Percentiles rank a stretch among this genome's conserved stretches.
These are phyloP conservation scores for Cyberlindnera saturnus DNA, from an alignment of 805 yeast species.

Conservation along the genomic window DNA sequence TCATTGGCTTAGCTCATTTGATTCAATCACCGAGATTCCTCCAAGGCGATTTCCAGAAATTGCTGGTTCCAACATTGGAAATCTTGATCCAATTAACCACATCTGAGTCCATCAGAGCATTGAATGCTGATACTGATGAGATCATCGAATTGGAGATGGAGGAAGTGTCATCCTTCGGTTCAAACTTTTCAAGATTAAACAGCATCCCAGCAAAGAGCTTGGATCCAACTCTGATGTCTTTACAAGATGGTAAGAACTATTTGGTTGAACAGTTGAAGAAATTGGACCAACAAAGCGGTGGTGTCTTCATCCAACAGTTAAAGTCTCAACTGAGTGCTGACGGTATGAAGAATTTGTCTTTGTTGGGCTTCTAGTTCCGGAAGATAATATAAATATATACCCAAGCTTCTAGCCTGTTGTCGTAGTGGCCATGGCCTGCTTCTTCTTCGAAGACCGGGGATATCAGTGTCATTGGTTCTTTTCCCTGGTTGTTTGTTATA, in stretches of 20 bases:
- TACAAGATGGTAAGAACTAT: constrained; percentile 13
- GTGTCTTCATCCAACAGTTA: constrained; percentile 13
- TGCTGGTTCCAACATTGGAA: constrained; percentile 38
- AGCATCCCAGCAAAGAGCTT: constrained; percentile 53
- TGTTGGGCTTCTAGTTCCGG: constrained; percentile 11
- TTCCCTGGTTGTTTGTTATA: too few species aligned
- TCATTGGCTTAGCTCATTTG: constrained; percentile 44
- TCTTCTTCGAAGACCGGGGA: too few species aligned
- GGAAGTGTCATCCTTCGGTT: constrained; percentile 79
- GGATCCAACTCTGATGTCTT: constrained; percentile 49
- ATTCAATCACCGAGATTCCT: constrained; percentile 29
- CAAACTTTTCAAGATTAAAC: constrained; percentile 70
- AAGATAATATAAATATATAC: neutral
- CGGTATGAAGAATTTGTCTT: constrained; percentile 10
- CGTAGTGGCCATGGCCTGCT: too few species aligned
- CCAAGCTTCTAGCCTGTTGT: neutral
- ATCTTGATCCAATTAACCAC: constrained; percentile 33
- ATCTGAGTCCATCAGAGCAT: constrained; percentile 31
- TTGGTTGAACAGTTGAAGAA: constrained; percentile 15
- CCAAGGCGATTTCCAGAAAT: constrained; percentile 36
- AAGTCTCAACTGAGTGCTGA: constrained; percentile 16
- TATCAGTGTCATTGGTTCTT: too few species aligned
- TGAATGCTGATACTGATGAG: constrained; percentile 30
- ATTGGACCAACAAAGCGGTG: constrained; percentile 16
- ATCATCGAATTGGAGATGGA: constrained; percentile 46